A percentile compares a stretch with the other conserved stretches of the same genome.
phyloP scores from a whole-genome alignment of 208 protist genomes.

The Porcisia hertigi region DNA sequence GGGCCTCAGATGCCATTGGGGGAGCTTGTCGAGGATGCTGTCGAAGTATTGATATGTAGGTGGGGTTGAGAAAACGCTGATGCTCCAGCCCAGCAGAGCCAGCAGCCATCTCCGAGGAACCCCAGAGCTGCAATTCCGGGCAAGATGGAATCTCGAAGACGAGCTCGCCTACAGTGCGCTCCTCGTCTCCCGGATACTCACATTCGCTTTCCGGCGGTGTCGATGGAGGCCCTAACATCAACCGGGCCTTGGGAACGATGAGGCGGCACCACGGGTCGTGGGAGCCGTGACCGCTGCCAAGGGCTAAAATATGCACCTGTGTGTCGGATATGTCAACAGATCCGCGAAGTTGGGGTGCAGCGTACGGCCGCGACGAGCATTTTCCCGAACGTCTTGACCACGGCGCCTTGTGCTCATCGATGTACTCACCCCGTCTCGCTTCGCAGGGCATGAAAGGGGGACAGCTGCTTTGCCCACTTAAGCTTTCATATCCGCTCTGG shows the following conservation, averaged over 20 bases:
- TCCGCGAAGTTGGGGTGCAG: slow-evolving; percentile 2
- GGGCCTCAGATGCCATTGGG: not conserved
- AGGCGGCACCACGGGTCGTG: slow-evolving; percentile 20
- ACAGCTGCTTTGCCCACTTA: not conserved
- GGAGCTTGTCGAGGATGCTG: not conserved
- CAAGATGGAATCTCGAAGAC: slow-evolving; percentile 14
- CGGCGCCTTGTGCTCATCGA: not conserved
- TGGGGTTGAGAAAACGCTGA: not conserved
- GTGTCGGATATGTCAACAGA: slow-evolving; percentile 14
- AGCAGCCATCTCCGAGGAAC: not conserved
- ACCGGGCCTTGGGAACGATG: slow-evolving; percentile 9
- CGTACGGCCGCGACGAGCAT: not conserved
- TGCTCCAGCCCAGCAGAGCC: not conserved
- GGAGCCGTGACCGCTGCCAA: not conserved
- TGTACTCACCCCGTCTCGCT: slow-evolving; percentile 1
- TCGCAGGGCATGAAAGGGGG: not conserved
- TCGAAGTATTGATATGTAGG: slow-evolving; percentile 3
- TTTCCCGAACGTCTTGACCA: not conserved
- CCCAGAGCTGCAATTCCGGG: slow-evolving; percentile 17
- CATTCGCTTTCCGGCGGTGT: not conserved
- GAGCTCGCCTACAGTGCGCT: slow-evolving; percentile 2
- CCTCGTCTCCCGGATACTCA: not conserved
- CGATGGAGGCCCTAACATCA: slow-evolving; percentile 12
- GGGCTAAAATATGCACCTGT: not conserved
- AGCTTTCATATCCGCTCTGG: not conserved